Evolutionary conservation across 495 filamentous ascomycete genomes (phyloP).

Genomic region (Hypoxylon intermedium): DNA sequence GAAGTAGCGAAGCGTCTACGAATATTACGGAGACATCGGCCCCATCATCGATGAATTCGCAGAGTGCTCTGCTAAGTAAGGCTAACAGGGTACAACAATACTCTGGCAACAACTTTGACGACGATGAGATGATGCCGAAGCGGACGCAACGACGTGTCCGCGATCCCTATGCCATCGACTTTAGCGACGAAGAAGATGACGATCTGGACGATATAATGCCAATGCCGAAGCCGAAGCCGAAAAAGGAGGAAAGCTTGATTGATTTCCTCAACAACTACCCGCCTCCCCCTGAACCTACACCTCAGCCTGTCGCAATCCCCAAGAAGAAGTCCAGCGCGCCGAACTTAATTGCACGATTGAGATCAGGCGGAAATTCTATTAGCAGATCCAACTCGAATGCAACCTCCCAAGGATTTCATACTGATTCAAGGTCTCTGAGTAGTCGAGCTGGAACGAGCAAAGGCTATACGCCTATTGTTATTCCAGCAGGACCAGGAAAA

Average conservation of each 20-base stretch:
- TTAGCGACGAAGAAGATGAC: slow-evolving; percentile 78
- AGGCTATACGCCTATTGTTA: slow-evolving; percentile 57
- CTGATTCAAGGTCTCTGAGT: slow-evolving; percentile 43
- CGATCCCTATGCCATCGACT: slow-evolving; percentile 92
- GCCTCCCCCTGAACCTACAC: slow-evolving; percentile 67
- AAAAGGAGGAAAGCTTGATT: slow-evolving; percentile 75
- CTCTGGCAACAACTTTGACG: slow-evolving; percentile 41
- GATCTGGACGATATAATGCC: slow-evolving; percentile 52
- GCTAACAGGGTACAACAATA: slow-evolving; percentile 31
- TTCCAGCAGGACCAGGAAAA: slow-evolving; percentile 38
- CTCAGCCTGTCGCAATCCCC: slow-evolving; percentile 52
- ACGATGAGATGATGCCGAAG: slow-evolving; percentile 61
- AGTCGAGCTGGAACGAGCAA: slow-evolving; percentile 44
- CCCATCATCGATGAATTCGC: slow-evolving; percentile 60
- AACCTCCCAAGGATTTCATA: slow-evolving; percentile 39
- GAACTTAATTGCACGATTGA: slow-evolving; percentile 68
- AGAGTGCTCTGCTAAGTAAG: slow-evolving; percentile 56
- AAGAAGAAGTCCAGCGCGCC: slow-evolving; percentile 68
- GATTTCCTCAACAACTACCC: slow-evolving; percentile 89
- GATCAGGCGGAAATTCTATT: slow-evolving; percentile 48
- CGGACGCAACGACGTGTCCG: slow-evolving; percentile 78
- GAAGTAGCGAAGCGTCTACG: slow-evolving; percentile 53
- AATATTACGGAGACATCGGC: slow-evolving; percentile 49
- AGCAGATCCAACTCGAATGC: slow-evolving; percentile 33
- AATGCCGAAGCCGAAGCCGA: slow-evolving; percentile 44